Percentiles rank a stretch among this genome's conserved stretches.
Conservation (phyloP, 129 eudicot genomes). For the Pulicaria dysenterica region DNA sequence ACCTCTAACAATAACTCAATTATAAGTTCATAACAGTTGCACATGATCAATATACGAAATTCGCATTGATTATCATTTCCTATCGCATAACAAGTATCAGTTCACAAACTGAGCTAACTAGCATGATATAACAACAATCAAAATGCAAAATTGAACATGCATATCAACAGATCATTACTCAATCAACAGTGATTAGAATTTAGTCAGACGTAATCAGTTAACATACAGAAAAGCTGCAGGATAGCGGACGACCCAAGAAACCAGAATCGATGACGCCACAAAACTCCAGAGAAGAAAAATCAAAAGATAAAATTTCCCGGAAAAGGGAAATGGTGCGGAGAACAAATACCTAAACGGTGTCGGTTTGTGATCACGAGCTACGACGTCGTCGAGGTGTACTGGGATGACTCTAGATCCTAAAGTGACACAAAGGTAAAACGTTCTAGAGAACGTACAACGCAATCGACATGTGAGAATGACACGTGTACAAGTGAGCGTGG, state of each 20-base stretch:
- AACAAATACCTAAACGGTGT: conserved; percentile 30
- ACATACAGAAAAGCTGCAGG: conserved; percentile 24
- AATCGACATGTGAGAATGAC: conserved; percentile 21
- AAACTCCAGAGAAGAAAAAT: not conserved
- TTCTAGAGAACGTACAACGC: conserved; percentile 4
- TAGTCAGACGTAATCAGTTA: not conserved
- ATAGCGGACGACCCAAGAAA: conserved; percentile 4
- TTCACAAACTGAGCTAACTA: conserved; percentile 10
- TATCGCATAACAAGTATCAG: conserved; percentile 4
- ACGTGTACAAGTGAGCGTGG: conserved; percentile 21
- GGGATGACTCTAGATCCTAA: not conserved
- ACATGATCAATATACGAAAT: conserved; percentile 11
- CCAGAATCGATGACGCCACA: conserved; percentile 25
- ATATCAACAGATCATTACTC: conserved; percentile 18
- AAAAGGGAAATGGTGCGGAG: conserved; percentile 12
- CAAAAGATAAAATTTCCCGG: not conserved
- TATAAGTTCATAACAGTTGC: not conserved
- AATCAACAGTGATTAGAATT: not conserved
- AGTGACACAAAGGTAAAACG: conserved; percentile 22
- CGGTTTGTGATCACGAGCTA: conserved; percentile 12
- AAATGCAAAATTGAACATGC: conserved; percentile 7
- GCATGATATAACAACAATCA: conserved; percentile 11
- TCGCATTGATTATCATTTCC: conserved; percentile 10
- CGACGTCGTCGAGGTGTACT: conserved; percentile 19
- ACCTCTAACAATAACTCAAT: not conserved